Percentiles rank a stretch among this genome's conserved stretches.
phyloP scores from a whole-genome alignment of 2,329 filamentous ascomycete species.

The Keithomyces neogunnii region DNA sequence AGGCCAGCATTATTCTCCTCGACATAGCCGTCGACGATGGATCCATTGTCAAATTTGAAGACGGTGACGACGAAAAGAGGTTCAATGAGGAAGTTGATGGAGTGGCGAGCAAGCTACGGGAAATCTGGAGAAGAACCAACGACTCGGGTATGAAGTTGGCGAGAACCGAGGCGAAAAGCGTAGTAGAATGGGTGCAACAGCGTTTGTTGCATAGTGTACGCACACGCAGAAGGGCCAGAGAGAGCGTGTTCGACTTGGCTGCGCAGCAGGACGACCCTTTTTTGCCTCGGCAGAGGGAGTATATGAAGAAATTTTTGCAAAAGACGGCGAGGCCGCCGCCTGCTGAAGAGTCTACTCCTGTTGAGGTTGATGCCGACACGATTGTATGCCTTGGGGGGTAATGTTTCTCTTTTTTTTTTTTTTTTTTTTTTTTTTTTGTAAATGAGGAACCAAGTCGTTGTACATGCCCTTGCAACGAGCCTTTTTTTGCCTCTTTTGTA shows the following conservation, averaged over 20 bases:
- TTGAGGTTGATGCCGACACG: not conserved
- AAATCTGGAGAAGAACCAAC: conserved; percentile 54
- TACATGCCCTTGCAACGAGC: too few species aligned
- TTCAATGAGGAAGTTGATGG: conserved; percentile 69
- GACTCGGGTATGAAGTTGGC: conserved; percentile 66
- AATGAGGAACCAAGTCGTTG: too few species aligned
- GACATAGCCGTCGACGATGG: conserved; percentile 68
- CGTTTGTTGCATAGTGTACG: conserved; percentile 64
- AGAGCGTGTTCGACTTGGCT: conserved; percentile 38
- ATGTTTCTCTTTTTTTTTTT: not conserved
- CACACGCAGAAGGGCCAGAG: conserved; percentile 48
- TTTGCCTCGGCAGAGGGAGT: conserved; percentile 36
- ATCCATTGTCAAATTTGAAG: conserved; percentile 17
- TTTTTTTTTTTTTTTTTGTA: too few species aligned
- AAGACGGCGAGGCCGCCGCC: conserved; percentile 14
- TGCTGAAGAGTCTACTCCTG: not conserved
- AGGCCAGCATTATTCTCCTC: conserved; percentile 57
- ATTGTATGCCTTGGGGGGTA: conserved; percentile 15
- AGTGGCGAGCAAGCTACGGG: conserved; percentile 51
- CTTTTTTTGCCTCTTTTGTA: too few species aligned
- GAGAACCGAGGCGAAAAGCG: conserved; percentile 68
- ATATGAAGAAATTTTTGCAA: conserved; percentile 39
- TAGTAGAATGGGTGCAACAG: conserved; percentile 65
- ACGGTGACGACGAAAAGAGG: conserved; percentile 23
- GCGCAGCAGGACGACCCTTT: conserved; percentile 27